phyloP scores from a whole-genome alignment of 1,284 basidiomycete species.

The Ceratobasidium sp. region DNA sequence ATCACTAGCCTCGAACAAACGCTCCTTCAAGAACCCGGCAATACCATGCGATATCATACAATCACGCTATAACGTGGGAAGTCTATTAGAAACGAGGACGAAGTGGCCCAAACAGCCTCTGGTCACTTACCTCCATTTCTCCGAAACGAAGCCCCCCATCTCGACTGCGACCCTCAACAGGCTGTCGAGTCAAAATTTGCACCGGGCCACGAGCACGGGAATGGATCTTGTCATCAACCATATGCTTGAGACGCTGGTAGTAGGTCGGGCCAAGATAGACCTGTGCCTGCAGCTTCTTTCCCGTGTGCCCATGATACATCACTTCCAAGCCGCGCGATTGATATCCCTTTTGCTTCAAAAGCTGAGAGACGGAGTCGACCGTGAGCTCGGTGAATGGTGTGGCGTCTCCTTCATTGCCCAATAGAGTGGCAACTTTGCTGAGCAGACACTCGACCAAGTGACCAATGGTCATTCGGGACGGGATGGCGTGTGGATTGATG shows the following conservation, averaged over 20 bases:
- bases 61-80: conserved; percentile 64
- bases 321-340: conserved; percentile 96
- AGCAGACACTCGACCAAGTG: conserved; percentile 99
- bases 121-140: conserved; percentile 84
- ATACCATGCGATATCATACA: conserved; percentile 99
- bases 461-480: conserved; percentile 99
- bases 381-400: conserved; percentile 99
- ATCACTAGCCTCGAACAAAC: conserved; percentile 91
- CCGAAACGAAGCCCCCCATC: conserved; percentile 99
- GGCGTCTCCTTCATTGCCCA: conserved; percentile 96
- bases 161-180: conserved; percentile 98
- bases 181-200: conserved; percentile 96
- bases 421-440: conserved; percentile 94
- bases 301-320: conserved; percentile 99
- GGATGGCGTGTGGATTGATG: conserved; percentile 99
- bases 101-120: neutral
- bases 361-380: conserved; percentile 89
- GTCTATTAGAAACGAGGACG: conserved; percentile 4
- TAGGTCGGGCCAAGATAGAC: conserved; percentile 99
- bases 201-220: conserved; percentile 96
- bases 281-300: conserved; percentile 95
- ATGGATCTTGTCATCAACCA: conserved; percentile 99
- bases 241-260: conserved; percentile 99
- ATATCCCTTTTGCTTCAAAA: conserved; percentile 84
- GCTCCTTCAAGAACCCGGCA: conserved; percentile 95